Conservation (phyloP, 768 basidiomycete species). For the Lyophyllum decastes region DNA sequence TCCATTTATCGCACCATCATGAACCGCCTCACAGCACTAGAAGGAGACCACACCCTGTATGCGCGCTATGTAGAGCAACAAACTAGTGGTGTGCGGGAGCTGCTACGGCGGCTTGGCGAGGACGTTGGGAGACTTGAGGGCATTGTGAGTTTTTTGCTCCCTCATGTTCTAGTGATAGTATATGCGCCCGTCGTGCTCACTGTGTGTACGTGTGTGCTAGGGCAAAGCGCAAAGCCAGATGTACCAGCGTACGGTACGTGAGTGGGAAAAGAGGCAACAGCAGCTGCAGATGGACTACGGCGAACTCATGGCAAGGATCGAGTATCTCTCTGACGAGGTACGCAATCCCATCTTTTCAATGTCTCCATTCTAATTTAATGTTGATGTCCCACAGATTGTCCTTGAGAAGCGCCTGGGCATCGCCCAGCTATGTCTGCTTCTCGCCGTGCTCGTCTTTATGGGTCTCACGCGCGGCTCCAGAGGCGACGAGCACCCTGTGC, state of each 20-base stretch:
- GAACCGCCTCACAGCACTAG: conserved; percentile 84
- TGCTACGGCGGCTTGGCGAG: conserved; percentile 73
- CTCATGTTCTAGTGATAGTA: neutral
- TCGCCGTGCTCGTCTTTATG: conserved; percentile 85
- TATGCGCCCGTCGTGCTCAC: neutral
- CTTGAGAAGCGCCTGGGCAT: conserved; percentile 90
- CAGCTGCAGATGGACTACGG: conserved; percentile 71
- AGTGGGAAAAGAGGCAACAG: conserved; percentile 69
- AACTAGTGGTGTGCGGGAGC: conserved; percentile 69
- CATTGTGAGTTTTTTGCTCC: conserved; percentile 48
- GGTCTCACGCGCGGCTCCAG: conserved; percentile 79
- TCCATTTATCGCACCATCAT: conserved; percentile 97
- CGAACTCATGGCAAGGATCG: conserved; percentile 68
- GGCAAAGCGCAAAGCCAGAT: conserved; percentile 69
- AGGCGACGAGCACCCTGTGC: conserved; percentile 29
- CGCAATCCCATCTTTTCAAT: conserved; percentile 3
- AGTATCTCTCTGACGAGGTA: conserved; percentile 83
- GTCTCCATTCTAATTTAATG: neutral
- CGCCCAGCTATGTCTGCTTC: conserved; percentile 81
- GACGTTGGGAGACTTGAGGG: conserved; percentile 80
- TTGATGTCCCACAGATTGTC: conserved; percentile 52
- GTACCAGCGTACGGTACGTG: conserved; percentile 61
- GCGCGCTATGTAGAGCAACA: conserved; percentile 91
- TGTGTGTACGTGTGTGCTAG: conserved; percentile 46
- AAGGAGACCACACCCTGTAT: conserved; percentile 85